Base-by-base conservation (phyloP, 2,329 filamentous ascomycete species). In the Cadophora malorum region DNA sequence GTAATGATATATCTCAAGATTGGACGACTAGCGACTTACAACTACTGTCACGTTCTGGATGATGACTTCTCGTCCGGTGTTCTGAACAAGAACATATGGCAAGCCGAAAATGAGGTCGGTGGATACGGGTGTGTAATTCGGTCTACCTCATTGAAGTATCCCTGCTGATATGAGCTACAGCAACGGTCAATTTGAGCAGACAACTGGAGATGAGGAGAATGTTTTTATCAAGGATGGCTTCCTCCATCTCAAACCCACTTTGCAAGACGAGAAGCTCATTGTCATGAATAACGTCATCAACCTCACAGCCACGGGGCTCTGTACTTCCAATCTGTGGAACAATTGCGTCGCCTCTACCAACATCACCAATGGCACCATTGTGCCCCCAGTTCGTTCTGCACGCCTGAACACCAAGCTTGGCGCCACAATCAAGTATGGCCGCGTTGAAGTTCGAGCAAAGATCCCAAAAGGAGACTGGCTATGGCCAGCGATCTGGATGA, bases 1-100 rank as follows among this genome's bases (percentile, higher is more conserved):
- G 85, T 94, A 72, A 79, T 95, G 33, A 83, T 95, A 64, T 95
- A 88, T 84, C 88, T 94, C 70, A 91, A 92, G 3, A 78, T 94
- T 56, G 81, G 81, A 62, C 88, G 86, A 68, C 90, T 94, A 4
- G 84, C 90, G 47, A 86, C 89, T 74, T 88, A 94, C 81, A 88
- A 88, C 59, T 95, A 95, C 80, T 95, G 91, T 76, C 79, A 85
- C 1, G 85, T 95, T 86, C 0, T 81, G 90, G 67, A 83, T 91
- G 74, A 73, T 33, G 71, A 73, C 45, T 73, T 73, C 33, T 72
- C 70, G 5, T 64, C 65, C 28, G 69, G 69, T 23, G 21, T 45
- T n/a, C 38, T 72, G 21, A 66, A 68, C 45, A 61, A 52, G 0
- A 58, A 49, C 8, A 65, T 68, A 25, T 68, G 67, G 67, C 47